Evolutionary conservation across 495 filamentous ascomycete species (phyloP), one percentile per base, ranked within the genome.

Genomic region (Penicillium atrosanguineum): DNA sequence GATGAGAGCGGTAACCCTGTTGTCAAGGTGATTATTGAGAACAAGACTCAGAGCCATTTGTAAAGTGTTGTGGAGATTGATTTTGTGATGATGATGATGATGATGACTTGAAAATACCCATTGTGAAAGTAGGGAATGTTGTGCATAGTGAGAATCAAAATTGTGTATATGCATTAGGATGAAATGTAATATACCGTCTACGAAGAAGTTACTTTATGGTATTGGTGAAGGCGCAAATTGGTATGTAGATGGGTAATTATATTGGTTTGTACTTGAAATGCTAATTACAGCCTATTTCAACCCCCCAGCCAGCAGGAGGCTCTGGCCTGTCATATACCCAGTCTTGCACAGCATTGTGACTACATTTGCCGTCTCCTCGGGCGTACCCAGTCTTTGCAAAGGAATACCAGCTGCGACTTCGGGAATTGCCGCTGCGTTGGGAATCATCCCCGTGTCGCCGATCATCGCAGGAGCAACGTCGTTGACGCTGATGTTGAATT

Each of bases 11-110:
- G 89, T 9, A 85, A 80, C 21, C 72, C 95, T 48, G 89, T 96
- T 28, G 74, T 96, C 2, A 96, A 96, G 74, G 90, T 95, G 28
- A 81, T 93, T 46, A 84, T 95, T 70, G 88, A 78, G 62, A 70
- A 65, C 50, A 39, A 57, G 31, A 11, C 29, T 1, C 20, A 44
- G 20, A 23, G 36, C 5, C 36, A 29, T 37, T n/a, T 36, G 40
- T 47, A 44, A 57, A 60, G 19, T 20, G 1, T 16, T 44, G 42
- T 26, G 42, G 42, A 44, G 21, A 9, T 26, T 21, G 31, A 15
- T 52, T 44, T 48, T 44, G 50, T 46, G 56, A 57, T 57, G 54
- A 53, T 20, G 46, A 40, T 48, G 36, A 41, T 46, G 54, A 54
- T 50, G 55, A 56, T 56, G 55, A 56, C 28, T 51, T 55, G 56